phyloP scores from a whole-genome alignment of 2,329 filamentous ascomycete genomes.

The Harringtonia aguacate region DNA sequence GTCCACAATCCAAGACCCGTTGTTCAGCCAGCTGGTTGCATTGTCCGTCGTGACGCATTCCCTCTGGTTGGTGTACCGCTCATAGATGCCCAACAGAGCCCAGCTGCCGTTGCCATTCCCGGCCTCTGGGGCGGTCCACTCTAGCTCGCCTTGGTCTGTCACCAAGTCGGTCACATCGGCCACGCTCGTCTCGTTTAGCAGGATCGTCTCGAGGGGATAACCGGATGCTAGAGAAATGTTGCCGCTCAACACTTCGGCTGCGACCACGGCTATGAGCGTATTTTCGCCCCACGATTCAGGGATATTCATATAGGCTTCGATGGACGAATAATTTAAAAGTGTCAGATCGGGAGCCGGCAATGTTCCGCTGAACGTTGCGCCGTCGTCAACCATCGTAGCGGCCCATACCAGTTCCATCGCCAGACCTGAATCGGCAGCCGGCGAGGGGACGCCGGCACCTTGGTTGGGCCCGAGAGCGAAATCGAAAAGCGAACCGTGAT shows the following conservation, averaged over 20 bases:
- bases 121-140: slow-evolving; percentile 11
- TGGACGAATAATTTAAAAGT: slow-evolving; percentile 9
- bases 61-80: slow-evolving; percentile 14
- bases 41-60: slow-evolving; percentile 9
- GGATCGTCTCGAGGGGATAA: too few relatives aligned
- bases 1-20: slow-evolving; percentile 17
- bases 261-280: slow-evolving; percentile 13
- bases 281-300: slow-evolving; percentile 13
- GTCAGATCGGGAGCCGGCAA: slow-evolving; percentile 8
- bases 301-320: slow-evolving; percentile 13
- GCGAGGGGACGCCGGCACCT: slow-evolving; percentile 14
- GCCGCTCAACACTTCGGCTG: slow-evolving; percentile 6
- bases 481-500: slow-evolving; percentile 12
- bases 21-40: slow-evolving; percentile 11
- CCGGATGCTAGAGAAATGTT: too few relatives aligned
- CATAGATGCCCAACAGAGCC: slow-evolving; percentile 13
- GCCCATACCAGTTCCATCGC: slow-evolving; percentile 21
- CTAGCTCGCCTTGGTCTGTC: not conserved
- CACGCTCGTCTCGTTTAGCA: slow-evolving; percentile 1
- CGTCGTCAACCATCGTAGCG: slow-evolving; percentile 18
- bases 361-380: slow-evolving; percentile 16
- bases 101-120: slow-evolving; percentile 6
- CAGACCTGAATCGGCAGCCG: slow-evolving; percentile 20
- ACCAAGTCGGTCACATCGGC: slow-evolving; percentile 10
- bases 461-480: slow-evolving; percentile 15